Evolutionary conservation across 306 rosid species (phyloP), one percentile per base, ranked within the genome.

Genomic region (Vigna unguiculata): DNA sequence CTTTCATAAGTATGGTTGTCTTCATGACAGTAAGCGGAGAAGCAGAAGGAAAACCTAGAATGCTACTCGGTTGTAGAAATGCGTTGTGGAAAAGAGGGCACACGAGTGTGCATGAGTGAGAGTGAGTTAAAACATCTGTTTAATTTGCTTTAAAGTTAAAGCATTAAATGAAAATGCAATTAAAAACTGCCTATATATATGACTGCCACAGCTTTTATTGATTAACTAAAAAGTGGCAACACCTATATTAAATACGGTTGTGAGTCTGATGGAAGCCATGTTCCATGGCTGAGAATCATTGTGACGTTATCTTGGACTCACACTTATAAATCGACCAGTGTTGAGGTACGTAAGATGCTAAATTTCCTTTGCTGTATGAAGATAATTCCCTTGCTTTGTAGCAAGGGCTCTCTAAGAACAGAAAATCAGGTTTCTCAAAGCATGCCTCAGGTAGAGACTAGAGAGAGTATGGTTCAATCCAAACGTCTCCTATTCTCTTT

Each of bases 251-350:
- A 45, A 45, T 21, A 24, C 21, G 71, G 3, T 22, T 38, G 68
- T 47, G 47, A 53, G 47, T 69, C 8, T 30, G 58, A 71, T 25
- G 25, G 71, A 66, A 81, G 51, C 34, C 88, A 86, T 84, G 85
- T 86, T 84, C 84, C 19, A 49, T 43, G 92, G 90, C 78, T 78
- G 81, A 75, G 78, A 89, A 71, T 78, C 34, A 80, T 78, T 83
- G 82, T 32, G 78, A 55, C 43, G 48, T 75, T 45, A 40, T 48
- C 69, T 75, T 69, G 72, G 85, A 69, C 65, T 74, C 77, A 55
- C 34, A 77, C 75, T 46, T 82, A 75, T 66, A 86, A 65, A 76
- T 69, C 55, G 76, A 72, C 52, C 24, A 73, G 30, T 77, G 47
- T 74, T 51, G 72, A 83, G 51, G 74, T 36, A 67, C 57, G 63